phyloP scores from a whole-genome alignment of 768 basidiomycete genomes.

The Tulasnella sp. region DNA sequence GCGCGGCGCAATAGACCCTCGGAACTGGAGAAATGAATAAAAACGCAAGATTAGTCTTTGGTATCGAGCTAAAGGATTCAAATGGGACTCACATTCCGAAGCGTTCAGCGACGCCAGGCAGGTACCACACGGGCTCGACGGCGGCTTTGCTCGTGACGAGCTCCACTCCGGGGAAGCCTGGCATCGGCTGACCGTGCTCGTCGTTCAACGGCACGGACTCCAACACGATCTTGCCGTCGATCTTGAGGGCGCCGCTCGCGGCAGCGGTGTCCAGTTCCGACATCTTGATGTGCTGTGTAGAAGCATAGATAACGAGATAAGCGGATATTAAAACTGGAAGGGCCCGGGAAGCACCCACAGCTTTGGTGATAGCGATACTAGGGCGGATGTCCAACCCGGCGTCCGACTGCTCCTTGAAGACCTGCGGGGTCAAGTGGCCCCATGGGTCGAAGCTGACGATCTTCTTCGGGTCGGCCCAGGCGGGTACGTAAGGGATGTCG shows the following conservation, averaged over 20 bases:
- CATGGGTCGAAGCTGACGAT: constrained; percentile 93
- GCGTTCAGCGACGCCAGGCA: constrained; percentile 90
- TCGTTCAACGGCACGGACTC: constrained; percentile 61
- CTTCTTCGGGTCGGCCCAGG: constrained; percentile 72
- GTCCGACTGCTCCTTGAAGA: constrained; percentile 61
- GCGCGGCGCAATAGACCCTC: constrained; percentile 83
- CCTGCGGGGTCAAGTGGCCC: constrained; percentile 79
- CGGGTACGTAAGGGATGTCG: constrained; percentile 65
- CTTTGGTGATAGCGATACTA: constrained; percentile 85
- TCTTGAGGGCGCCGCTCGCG: constrained; percentile 60
- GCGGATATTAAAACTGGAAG: background rate
- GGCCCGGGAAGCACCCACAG: constrained; percentile 8
- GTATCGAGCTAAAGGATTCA: background rate
- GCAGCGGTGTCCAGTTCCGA: constrained; percentile 84
- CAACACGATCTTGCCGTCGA: constrained; percentile 83
- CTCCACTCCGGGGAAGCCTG: constrained; percentile 74
- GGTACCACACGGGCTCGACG: constrained; percentile 93
- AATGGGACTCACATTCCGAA: constrained; percentile 71
- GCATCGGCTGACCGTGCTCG: constrained; percentile 56
- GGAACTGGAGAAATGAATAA: constrained; percentile 47
- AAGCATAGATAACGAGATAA: background rate
- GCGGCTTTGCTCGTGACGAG: constrained; percentile 88
- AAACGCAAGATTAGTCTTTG: background rate
- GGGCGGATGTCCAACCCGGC: constrained; percentile 80
- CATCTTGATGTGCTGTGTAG: constrained; percentile 83